A percentile compares a stretch with the other conserved stretches of the same genome.
Conservation (phyloP, 345 rosid genomes). For the Firmiana major region DNA sequence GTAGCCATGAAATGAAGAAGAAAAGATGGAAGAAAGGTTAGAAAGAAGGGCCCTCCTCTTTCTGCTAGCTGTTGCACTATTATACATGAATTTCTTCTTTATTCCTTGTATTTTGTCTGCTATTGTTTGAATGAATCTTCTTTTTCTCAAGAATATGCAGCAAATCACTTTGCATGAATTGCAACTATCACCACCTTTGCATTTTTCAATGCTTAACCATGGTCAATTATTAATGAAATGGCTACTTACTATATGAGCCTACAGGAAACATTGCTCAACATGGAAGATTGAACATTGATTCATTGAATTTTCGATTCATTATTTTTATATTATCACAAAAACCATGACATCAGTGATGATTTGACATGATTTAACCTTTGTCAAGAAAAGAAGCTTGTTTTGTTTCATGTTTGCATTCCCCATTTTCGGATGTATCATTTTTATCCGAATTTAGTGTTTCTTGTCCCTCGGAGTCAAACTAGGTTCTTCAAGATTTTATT, state of each 20-base stretch:
- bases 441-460: background rate
- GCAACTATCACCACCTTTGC: background rate
- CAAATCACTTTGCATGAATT: background rate
- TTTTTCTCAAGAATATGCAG: background rate
- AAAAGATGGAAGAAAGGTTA: background rate
- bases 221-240: no score
- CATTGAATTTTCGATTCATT: background rate
- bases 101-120: constrained; percentile 22
- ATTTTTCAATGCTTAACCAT: background rate
- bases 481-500: no score
- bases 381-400: background rate
- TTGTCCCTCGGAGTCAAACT: no score
- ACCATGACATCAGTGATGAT: background rate
- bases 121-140: background rate
- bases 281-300: background rate
- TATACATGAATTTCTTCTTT: constrained; percentile 21
- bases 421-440: background rate
- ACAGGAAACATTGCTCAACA: background rate
- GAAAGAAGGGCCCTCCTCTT: background rate
- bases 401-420: background rate
- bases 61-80: background rate
- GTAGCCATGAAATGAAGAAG: background rate
- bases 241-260: background rate
- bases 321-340: background rate
- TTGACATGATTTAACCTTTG: background rate